These are phyloP conservation scores for Hortaea sp. DNA, from an alignment of 2,329 filamentous ascomycete genomes.

Conservation along the genomic window DNA sequence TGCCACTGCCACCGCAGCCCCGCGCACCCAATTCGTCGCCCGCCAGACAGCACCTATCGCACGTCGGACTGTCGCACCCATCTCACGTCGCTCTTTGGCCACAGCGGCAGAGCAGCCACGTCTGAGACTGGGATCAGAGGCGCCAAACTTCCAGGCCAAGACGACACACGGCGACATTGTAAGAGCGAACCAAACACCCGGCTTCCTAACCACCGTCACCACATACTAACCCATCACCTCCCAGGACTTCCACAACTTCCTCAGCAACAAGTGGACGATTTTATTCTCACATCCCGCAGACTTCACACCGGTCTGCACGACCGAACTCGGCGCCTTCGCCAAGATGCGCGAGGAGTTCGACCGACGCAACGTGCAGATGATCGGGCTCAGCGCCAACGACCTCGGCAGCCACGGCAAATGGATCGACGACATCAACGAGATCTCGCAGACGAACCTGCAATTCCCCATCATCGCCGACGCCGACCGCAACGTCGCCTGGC, in stretches of 20 bases:
- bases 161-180: conserved; percentile 54
- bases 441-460: conserved; percentile 32
- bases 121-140: conserved; percentile 40
- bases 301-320: conserved; percentile 93
- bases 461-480: conserved; percentile 44
- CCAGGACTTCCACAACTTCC: conserved; percentile 68
- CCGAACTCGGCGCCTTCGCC: conserved; percentile 85
- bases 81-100: conserved; percentile 29
- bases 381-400: conserved; percentile 68
- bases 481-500: conserved; percentile 37
- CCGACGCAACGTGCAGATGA: conserved; percentile 80
- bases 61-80: conserved; percentile 10
- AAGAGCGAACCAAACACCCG: conserved; percentile 21
- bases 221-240: not conserved
- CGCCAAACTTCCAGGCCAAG: conserved; percentile 76
- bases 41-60: conserved; percentile 6
- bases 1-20: conserved; percentile 6
- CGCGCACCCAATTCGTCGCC: conserved; percentile 11
- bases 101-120: conserved; percentile 30
- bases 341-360: conserved; percentile 82
- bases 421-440: conserved; percentile 64
- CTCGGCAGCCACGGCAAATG: conserved; percentile 74
- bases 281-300: conserved; percentile 79
- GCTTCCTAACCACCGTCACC: not conserved
- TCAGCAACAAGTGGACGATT: conserved; percentile 69